Evolutionary conservation across 139 green algal species (phyloP).

Genomic region (Microglena sp.): DNA sequence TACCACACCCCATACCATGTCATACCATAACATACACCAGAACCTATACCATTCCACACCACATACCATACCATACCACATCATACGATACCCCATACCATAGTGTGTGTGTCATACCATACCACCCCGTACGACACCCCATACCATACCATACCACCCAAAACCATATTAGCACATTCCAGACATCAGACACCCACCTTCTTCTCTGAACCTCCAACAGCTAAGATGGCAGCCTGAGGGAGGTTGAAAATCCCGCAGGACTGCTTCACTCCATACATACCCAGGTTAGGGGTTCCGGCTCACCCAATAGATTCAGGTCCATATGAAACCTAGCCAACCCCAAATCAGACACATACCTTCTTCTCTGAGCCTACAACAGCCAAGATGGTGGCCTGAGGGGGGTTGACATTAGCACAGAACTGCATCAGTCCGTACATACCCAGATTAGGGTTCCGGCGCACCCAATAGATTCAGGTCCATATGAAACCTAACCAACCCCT

Average conservation of each 20-base stretch:
- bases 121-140: neutral
- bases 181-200: too few relatives aligned
- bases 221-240: neutral
- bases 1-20: too few relatives aligned
- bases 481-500: too few relatives aligned
- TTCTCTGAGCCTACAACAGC: constrained; percentile 51
- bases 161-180: too few relatives aligned
- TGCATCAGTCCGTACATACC: constrained; percentile 89
- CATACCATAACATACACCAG: too few relatives aligned
- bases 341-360: constrained; percentile 34
- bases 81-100: neutral
- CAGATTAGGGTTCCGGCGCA: constrained; percentile 66
- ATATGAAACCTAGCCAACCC: too few relatives aligned
- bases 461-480: too few relatives aligned
- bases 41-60: too few relatives aligned
- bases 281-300: constrained; percentile 84
- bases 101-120: neutral
- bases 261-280: constrained; percentile 88
- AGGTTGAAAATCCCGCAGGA: constrained; percentile 97
- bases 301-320: too few relatives aligned
- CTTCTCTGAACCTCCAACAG: neutral
- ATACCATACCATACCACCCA: neutral
- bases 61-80: neutral
- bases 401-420: constrained; percentile 96
- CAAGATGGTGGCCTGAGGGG: constrained; percentile 74